Evolutionary conservation across 1,284 basidiomycete species (phyloP), one percentile per base, ranked within the genome.

Genomic region (Ganoderma resinaceum): DNA sequence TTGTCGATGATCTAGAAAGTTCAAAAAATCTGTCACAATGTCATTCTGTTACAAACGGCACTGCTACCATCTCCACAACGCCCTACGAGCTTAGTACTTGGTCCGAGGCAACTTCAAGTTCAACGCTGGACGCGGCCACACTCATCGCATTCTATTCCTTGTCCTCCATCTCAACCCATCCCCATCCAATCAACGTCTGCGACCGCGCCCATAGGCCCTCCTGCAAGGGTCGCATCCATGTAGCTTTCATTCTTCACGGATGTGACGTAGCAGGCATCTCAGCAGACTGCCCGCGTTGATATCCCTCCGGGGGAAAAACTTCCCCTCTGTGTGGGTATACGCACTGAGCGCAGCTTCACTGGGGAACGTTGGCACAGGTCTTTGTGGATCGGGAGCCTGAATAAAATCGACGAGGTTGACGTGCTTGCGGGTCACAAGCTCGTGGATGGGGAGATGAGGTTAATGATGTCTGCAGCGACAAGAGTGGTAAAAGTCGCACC

Each of bases 371-470:
- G 1, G 60, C 8, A 67, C 42, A 2, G 63, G 63, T 0, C 68
- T 20, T 20, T 69, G 66, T 2, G 72, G 70, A 38, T 65, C 64
- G 1, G 42, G 60, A 0, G 67, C 64, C 31, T 80, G 73, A 7
- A 82, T 71, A 31, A 83, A 72, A 67, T 83, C 81, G 20, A 80
- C 74, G 4, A 82, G 73, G 61, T 84, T 82, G 57, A 83, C 79
- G 42, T 82, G 76, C 1, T 76, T 77, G 46, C 12, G 3, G 46
- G 23, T 12, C 46, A 49, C 3, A 26, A 49, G 46, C 46, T 49
- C 1, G 4, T 2, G 23, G 23, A 26, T 11, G 11, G 14, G 11
- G 11, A 26, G 11, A 12, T 12, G 23, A 26, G 11, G 11, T 23
- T 11, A 4, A 23, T 49, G 23, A 46, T 18, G 43, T 7, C 20